Conservation (phyloP, 352 stramenopile genomes). For the Pythium diclinum region DNA sequence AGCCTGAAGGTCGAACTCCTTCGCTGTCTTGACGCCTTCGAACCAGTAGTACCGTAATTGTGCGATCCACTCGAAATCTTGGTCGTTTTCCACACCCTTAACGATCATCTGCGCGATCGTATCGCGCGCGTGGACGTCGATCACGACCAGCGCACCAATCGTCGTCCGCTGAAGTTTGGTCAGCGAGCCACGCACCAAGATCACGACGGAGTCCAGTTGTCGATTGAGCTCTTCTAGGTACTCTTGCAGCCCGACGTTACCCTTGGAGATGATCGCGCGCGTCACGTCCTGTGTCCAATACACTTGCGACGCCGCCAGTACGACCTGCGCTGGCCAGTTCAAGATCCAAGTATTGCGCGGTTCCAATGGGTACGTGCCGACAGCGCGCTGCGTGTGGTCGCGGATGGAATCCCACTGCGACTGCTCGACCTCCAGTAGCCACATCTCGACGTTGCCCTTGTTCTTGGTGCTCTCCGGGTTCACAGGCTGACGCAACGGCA, state of each 20-base stretch:
- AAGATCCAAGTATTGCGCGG: slow-evolving; percentile 89
- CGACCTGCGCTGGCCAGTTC: slow-evolving; percentile 92
- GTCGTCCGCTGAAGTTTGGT: slow-evolving; percentile 91
- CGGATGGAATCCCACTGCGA: slow-evolving; percentile 91
- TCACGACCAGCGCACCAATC: slow-evolving; percentile 90
- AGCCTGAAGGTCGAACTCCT: slow-evolving; percentile 73
- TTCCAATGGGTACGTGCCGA: slow-evolving; percentile 81
- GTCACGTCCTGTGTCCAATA: slow-evolving; percentile 95
- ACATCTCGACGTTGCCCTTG: slow-evolving; percentile 95
- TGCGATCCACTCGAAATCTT: slow-evolving; percentile 93
- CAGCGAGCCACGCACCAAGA: slow-evolving; percentile 89
- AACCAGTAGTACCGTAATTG: slow-evolving; percentile 94
- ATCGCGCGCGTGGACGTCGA: slow-evolving; percentile 91
- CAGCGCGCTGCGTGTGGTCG: slow-evolving; percentile 86
- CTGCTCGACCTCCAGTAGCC: slow-evolving; percentile 90
- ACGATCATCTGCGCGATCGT: slow-evolving; percentile 91
- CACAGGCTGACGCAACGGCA: slow-evolving; percentile 79
- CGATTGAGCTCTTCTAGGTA: slow-evolving; percentile 84
- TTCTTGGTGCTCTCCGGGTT: slow-evolving; percentile 91
- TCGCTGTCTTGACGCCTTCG: slow-evolving; percentile 48
- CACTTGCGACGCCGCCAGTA: slow-evolving; percentile 90
- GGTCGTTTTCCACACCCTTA: slow-evolving; percentile 82
- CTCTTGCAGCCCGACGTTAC: slow-evolving; percentile 62
- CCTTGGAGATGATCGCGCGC: slow-evolving; percentile 69
- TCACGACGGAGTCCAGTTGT: slow-evolving; percentile 89